phyloP scores from a whole-genome alignment of 768 basidiomycete species.

The Heimioporus sp. region DNA sequence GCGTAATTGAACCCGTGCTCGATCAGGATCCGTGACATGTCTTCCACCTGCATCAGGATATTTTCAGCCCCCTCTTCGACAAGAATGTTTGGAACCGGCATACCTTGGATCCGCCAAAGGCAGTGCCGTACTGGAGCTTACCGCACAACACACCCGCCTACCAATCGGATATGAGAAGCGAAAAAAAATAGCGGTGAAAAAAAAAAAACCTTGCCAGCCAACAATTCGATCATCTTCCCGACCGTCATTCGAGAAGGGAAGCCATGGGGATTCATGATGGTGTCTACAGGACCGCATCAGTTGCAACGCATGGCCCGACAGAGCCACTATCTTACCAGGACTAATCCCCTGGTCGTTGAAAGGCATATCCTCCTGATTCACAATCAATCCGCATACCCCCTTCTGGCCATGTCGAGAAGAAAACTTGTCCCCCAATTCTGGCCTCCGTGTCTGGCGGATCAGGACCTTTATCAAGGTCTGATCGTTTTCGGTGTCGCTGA shows the following conservation, averaged over 20 bases:
- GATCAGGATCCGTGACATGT: constrained; percentile 95
- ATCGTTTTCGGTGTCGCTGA: constrained; percentile 95
- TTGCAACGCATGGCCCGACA: constrained; percentile 3
- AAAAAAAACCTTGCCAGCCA: constrained; percentile 83
- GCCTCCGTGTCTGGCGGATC: constrained; percentile 93
- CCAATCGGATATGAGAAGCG: no score
- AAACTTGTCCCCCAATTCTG: constrained; percentile 98
- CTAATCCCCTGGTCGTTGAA: constrained; percentile 97
- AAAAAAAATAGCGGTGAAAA: no score
- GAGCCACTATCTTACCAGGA: constrained; percentile 58
- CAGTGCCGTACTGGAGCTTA: constrained; percentile 90
- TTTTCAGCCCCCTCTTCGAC: constrained; percentile 1
- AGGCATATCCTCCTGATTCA: constrained; percentile 98
- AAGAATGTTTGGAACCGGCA: no score
- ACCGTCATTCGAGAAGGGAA: constrained; percentile 99
- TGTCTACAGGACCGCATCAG: constrained; percentile 53
- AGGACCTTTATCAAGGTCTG: constrained; percentile 96
- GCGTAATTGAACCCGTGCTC: constrained; percentile 96
- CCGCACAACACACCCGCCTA: constrained; percentile 91
- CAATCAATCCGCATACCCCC: constrained; percentile 97
- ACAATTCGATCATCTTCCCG: constrained; percentile 98
- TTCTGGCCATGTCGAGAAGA: constrained; percentile 98
- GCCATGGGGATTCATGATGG: constrained; percentile 99
- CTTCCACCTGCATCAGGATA: constrained; percentile 66
- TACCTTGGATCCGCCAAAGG: constrained; percentile 97